These are phyloP conservation scores for Mycena filopes DNA, from an alignment of 768 basidiomycete species.

Conservation along the genomic window DNA sequence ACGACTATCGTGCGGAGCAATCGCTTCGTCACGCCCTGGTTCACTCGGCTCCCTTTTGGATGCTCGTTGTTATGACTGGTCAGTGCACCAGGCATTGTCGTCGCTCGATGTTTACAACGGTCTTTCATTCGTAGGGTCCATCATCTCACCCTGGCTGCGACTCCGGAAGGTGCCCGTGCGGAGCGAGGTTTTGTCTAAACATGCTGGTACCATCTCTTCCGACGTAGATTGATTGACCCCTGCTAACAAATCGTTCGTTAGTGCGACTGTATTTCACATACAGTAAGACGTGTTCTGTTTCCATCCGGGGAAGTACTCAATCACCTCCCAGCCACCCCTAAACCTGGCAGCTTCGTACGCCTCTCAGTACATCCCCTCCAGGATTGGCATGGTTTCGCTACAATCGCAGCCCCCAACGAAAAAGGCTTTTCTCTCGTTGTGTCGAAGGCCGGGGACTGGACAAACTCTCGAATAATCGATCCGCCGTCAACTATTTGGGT, in stretches of 20 bases:
- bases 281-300: slow-evolving; percentile 43
- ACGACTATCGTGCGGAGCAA: slow-evolving; percentile 56
- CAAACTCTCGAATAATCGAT: slow-evolving; percentile 59
- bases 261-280: slow-evolving; percentile 71
- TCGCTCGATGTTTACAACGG: background rate
- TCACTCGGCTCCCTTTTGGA: slow-evolving; percentile 63
- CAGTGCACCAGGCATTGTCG: slow-evolving; percentile 16
- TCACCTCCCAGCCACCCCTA: slow-evolving; percentile 49
- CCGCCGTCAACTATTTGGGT: slow-evolving; percentile 68
- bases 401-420: slow-evolving; percentile 58
- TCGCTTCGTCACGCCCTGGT: slow-evolving; percentile 56
- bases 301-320: background rate
- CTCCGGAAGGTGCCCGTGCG: slow-evolving; percentile 66
- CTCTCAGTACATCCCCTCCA: slow-evolving; percentile 59
- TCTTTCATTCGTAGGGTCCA: slow-evolving; percentile 47
- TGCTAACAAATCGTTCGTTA: background rate
- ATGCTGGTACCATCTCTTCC: slow-evolving; percentile 45
- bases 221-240: background rate
- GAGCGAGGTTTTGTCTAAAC: slow-evolving; percentile 62
- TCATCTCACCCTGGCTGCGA: slow-evolving; percentile 69
- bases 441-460: slow-evolving; percentile 71
- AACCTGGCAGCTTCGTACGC: slow-evolving; percentile 58
- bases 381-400: slow-evolving; percentile 71
- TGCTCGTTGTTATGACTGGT: slow-evolving; percentile 63
- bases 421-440: slow-evolving; percentile 67